Conservation (phyloP, 495 filamentous ascomycete genomes). For the Lophiostoma macrostomum region DNA sequence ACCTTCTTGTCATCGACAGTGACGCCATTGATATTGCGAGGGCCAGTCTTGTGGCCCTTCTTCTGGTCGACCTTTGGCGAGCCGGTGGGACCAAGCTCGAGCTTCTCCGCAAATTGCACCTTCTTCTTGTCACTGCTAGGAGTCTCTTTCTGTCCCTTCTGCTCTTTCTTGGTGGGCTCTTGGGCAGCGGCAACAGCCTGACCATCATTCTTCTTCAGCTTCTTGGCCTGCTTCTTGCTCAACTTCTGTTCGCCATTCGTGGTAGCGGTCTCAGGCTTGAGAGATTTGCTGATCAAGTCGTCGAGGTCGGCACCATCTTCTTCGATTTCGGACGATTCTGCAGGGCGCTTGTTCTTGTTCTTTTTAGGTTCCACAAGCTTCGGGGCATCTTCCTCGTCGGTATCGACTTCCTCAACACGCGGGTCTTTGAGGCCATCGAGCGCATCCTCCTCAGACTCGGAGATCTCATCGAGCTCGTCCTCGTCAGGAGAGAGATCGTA, state of each 20-base stretch:
- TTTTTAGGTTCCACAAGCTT: slow-evolving; percentile 61
- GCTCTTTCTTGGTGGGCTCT: slow-evolving; percentile 51
- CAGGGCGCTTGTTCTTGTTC: slow-evolving; percentile 73
- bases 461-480: slow-evolving; percentile 65
- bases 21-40: slow-evolving; percentile 80
- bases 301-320: slow-evolving; percentile 61
- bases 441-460: slow-evolving; percentile 77
- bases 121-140: slow-evolving; percentile 72
- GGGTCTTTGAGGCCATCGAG: slow-evolving; percentile 76
- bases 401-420: slow-evolving; percentile 78
- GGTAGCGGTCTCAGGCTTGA: slow-evolving; percentile 45
- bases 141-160: slow-evolving; percentile 48
- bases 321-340: slow-evolving; percentile 55
- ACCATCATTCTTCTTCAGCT: slow-evolving; percentile 96
- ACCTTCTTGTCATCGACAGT: slow-evolving; percentile 93
- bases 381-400: slow-evolving; percentile 73
- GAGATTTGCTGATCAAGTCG: slow-evolving; percentile 69
- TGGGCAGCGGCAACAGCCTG: slow-evolving; percentile 60
- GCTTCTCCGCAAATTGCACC: slow-evolving; percentile 97
- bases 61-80: slow-evolving; percentile 47
- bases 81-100: slow-evolving; percentile 88
- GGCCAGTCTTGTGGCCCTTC: slow-evolving; percentile 47
- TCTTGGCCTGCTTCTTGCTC: slow-evolving; percentile 98
- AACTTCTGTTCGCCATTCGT: slow-evolving; percentile 61
- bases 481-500: slow-evolving; percentile 81